phyloP scores from a whole-genome alignment of 2,329 filamentous ascomycete genomes.

The Epichloe coenophiala region DNA sequence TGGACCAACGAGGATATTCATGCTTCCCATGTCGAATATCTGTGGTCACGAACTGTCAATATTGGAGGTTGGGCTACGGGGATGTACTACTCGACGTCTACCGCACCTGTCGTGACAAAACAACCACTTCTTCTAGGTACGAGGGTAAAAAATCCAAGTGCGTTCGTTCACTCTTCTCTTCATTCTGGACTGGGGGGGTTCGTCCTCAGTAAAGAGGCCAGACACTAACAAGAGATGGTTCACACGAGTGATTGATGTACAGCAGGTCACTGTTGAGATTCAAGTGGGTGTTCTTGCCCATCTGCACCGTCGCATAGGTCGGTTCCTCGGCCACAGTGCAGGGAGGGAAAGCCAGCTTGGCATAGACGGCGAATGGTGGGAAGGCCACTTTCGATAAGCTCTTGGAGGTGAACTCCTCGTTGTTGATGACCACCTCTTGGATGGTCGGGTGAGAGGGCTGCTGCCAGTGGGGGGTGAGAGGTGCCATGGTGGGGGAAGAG shows the following conservation, averaged over 20 bases:
- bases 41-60: conserved; percentile 13
- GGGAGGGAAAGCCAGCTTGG: conserved; percentile 52
- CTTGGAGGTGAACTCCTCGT: conserved; percentile 44
- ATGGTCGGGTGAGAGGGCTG: conserved; percentile 47
- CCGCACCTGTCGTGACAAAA: not conserved
- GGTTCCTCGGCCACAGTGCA: conserved; percentile 41
- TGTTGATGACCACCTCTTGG: conserved; percentile 42
- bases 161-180: too few species aligned
- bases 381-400: conserved; percentile 41
- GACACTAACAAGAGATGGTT: conserved; percentile 45
- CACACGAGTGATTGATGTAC: conserved; percentile 57
- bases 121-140: not conserved
- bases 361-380: conserved; percentile 50
- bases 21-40: conserved; percentile 46
- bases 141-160: not conserved
- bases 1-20: conserved; percentile 44
- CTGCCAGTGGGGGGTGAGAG: conserved; percentile 43
- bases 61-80: not conserved
- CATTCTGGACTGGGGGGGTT: not conserved
- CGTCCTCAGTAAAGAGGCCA: not conserved
- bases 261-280: conserved; percentile 52
- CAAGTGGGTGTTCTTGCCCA: conserved; percentile 40
- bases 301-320: conserved; percentile 53
- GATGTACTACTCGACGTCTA: not conserved
- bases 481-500: conserved; percentile 28